These are phyloP conservation scores for Ganoderma boninense DNA, from an alignment of 1,284 basidiomycete genomes.

Conservation along the genomic window DNA sequence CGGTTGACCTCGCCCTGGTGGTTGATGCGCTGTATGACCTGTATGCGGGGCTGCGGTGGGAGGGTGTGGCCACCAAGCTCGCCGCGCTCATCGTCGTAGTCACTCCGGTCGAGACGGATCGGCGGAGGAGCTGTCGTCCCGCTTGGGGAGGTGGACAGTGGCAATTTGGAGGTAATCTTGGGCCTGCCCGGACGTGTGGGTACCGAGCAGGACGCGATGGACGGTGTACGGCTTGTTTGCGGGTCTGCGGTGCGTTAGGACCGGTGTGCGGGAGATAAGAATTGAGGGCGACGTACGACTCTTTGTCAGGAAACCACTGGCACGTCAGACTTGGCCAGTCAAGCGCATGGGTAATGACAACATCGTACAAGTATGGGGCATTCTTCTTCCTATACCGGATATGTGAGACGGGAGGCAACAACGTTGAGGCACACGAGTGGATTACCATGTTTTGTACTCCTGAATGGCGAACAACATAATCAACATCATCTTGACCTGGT, in stretches of 20 bases:
- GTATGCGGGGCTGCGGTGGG: slow-evolving; percentile 82
- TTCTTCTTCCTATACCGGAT: slow-evolving; percentile 87
- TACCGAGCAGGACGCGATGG: slow-evolving; percentile 95
- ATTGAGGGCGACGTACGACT: slow-evolving; percentile 67
- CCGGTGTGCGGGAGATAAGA: slow-evolving; percentile 9
- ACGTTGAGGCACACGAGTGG: slow-evolving; percentile 11
- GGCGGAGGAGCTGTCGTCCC: slow-evolving; percentile 62
- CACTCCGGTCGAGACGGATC: slow-evolving; percentile 80
- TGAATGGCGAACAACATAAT: slow-evolving; percentile 38
- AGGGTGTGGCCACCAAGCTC: slow-evolving; percentile 90
- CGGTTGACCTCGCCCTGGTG: slow-evolving; percentile 97
- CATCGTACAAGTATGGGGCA: slow-evolving; percentile 96
- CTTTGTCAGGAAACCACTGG: slow-evolving; percentile 99
- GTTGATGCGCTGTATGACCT: slow-evolving; percentile 94
- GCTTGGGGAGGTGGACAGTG: slow-evolving; percentile 91
- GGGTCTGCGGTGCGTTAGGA: slow-evolving; percentile 56
- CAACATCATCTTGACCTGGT: neutral
- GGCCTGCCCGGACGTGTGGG: slow-evolving; percentile 95
- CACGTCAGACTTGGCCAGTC: slow-evolving; percentile 99
- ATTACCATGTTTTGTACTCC: slow-evolving; percentile 87
- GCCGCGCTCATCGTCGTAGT: slow-evolving; percentile 94
- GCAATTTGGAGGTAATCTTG: slow-evolving; percentile 98
- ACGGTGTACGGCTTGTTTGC: slow-evolving; percentile 91
- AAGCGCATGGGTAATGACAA: slow-evolving; percentile 96
- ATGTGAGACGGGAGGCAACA: slow-evolving; percentile 16